Evolutionary conservation across 2,329 filamentous ascomycete species (phyloP).

Genomic region (Elsinoe arachidis): DNA sequence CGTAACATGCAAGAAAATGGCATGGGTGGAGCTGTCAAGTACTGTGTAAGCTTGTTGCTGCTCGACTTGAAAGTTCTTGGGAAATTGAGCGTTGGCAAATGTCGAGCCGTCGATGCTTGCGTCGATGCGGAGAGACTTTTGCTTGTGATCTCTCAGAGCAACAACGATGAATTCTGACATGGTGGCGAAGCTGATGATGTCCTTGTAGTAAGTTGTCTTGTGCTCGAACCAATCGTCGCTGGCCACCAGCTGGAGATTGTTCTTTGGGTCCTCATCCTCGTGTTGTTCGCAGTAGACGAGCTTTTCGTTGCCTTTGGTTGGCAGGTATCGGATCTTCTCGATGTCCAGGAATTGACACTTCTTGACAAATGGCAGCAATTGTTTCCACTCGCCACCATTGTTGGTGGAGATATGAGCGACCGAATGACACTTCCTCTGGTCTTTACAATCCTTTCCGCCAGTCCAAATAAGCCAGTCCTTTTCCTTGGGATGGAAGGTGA

Average conservation of each 20-base stretch:
- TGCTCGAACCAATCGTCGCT: slow-evolving; percentile 73
- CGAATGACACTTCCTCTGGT: slow-evolving; percentile 54
- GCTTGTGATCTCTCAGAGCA: slow-evolving; percentile 59
- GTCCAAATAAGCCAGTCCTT: slow-evolving; percentile 91
- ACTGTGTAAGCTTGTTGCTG: slow-evolving; percentile 84
- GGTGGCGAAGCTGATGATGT: slow-evolving; percentile 78
- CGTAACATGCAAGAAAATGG: slow-evolving; percentile 87
- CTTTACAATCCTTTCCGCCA: slow-evolving; percentile 59
- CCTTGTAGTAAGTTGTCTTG: slow-evolving; percentile 53
- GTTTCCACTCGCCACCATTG: slow-evolving; percentile 68
- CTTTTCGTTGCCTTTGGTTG: slow-evolving; percentile 45
- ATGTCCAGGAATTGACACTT: slow-evolving; percentile 82
- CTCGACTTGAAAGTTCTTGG: slow-evolving; percentile 69
- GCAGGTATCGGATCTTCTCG: slow-evolving; percentile 35
- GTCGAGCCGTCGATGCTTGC: slow-evolving; percentile 75
- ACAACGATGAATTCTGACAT: slow-evolving; percentile 97
- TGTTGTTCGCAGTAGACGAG: slow-evolving; percentile 59
- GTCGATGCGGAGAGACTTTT: slow-evolving; percentile 63
- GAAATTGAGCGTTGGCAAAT: slow-evolving; percentile 80
- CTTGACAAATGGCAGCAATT: slow-evolving; percentile 62
- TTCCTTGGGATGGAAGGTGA: slow-evolving; percentile 74
- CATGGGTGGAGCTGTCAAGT: slow-evolving; percentile 87
- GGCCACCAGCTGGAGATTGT: slow-evolving; percentile 60
- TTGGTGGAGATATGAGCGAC: slow-evolving; percentile 71
- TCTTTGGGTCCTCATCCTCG: slow-evolving; percentile 50